Conservation (phyloP, 495 filamentous ascomycete species). For the Podospora pseudocomata region DNA sequence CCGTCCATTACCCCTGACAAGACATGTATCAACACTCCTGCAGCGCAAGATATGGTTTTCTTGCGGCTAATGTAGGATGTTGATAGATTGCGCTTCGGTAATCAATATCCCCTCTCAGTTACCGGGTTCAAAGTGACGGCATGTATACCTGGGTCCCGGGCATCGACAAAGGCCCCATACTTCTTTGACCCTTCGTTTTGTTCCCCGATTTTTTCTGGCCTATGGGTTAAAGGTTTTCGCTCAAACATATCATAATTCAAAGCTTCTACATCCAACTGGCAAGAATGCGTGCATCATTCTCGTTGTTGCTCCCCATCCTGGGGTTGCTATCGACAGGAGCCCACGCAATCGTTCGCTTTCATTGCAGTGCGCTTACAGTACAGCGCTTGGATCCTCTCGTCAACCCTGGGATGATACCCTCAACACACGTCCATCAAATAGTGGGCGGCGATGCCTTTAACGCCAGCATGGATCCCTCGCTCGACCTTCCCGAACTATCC, state of each 20-base stretch:
- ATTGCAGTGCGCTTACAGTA: constrained; percentile 18
- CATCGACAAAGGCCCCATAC: not conserved
- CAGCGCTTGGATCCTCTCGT: constrained; percentile 45
- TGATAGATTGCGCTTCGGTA: not conserved
- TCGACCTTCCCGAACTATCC: constrained; percentile 39
- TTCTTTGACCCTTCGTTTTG: not conserved
- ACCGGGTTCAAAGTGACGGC: not conserved
- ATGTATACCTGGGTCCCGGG: too few species aligned
- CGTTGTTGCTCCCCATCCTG: not conserved
- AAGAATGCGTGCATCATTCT: not conserved
- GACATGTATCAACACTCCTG: not conserved
- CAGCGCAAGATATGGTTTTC: not conserved
- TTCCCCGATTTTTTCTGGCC: not conserved
- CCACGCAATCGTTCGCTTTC: constrained; percentile 15
- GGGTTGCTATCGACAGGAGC: not conserved
- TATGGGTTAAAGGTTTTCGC: not conserved
- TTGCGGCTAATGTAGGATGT: not conserved
- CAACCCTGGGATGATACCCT: constrained; percentile 38
- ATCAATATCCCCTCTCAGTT: not conserved
- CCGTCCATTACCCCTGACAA: not conserved
- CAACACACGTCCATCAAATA: constrained; percentile 48
- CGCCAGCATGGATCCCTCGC: constrained; percentile 40
- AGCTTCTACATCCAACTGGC: not conserved
- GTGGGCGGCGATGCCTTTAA: constrained; percentile 51
- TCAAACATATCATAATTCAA: not conserved